Evolutionary conservation across 768 basidiomycete species (phyloP).

Genomic region (Myochromella boudieri): DNA sequence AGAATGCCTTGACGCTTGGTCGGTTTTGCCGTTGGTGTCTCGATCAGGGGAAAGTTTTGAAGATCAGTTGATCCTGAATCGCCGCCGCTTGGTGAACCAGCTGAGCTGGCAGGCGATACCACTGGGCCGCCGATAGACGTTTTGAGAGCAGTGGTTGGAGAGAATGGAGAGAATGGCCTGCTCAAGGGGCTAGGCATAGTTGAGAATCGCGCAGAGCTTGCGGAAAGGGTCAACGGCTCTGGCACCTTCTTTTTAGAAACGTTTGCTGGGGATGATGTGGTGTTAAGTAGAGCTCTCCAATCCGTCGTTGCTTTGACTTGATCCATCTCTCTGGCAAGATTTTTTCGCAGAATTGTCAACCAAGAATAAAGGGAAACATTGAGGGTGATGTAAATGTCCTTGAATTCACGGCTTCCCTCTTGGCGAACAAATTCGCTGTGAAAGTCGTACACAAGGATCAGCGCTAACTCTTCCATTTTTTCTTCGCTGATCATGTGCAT

Average conservation of each 20-base stretch:
- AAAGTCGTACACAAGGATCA: slow-evolving; percentile 65
- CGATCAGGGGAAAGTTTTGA: slow-evolving; percentile 14
- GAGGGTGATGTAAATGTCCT: slow-evolving; percentile 84
- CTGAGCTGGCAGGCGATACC: slow-evolving; percentile 19
- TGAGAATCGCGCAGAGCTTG: slow-evolving; percentile 27
- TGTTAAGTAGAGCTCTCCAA: slow-evolving; percentile 40
- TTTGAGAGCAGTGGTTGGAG: slow-evolving; percentile 26
- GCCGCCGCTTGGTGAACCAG: slow-evolving; percentile 11
- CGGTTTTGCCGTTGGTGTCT: slow-evolving; percentile 6
- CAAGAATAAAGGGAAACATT: slow-evolving; percentile 82
- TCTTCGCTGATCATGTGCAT: slow-evolving; percentile 82
- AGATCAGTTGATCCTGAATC: slow-evolving; percentile 6
- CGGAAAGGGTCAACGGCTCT: slow-evolving; percentile 32
- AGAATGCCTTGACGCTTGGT: slow-evolving; percentile 33
- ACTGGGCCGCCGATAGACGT: slow-evolving; percentile 15
- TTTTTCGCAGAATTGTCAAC: slow-evolving; percentile 77
- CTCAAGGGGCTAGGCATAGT: slow-evolving; percentile 25
- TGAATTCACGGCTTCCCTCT: slow-evolving; percentile 51
- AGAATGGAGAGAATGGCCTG: slow-evolving; percentile 18
- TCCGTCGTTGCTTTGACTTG: slow-evolving; percentile 64
- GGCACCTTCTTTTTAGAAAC: slow-evolving; percentile 37
- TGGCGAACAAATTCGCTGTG: slow-evolving; percentile 64
- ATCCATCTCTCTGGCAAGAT: slow-evolving; percentile 74
- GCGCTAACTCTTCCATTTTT: slow-evolving; percentile 34
- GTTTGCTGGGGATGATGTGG: slow-evolving; percentile 25